Percentiles rank a stretch among this genome's conserved stretches.
These are phyloP conservation scores for Phytophthora kernoviae DNA, from an alignment of 352 stramenopile genomes.

Conservation along the genomic window DNA sequence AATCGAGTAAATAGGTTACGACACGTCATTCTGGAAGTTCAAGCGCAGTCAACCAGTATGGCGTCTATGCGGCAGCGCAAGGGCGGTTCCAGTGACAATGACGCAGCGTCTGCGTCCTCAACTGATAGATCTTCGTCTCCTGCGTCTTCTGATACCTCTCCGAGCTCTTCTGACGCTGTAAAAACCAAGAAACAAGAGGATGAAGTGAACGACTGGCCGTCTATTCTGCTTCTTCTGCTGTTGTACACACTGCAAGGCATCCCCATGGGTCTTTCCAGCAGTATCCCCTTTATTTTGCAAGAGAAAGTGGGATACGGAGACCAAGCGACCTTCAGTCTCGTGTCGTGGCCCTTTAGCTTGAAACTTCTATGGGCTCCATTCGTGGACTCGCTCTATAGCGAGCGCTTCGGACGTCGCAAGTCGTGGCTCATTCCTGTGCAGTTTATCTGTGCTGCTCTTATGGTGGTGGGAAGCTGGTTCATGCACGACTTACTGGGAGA, in stretches of 20 bases:
- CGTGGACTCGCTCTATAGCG: slow-evolving; percentile 94
- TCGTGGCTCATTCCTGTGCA: slow-evolving; percentile 98
- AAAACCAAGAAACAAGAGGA: slow-evolving; percentile 36
- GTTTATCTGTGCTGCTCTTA: slow-evolving; percentile 94
- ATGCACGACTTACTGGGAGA: slow-evolving; percentile 90
- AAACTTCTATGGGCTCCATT: slow-evolving; percentile 99
- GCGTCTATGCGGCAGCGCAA: slow-evolving; percentile 47
- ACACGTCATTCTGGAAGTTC: slow-evolving; percentile 36
- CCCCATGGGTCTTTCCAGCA: slow-evolving; percentile 97
- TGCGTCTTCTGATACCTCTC: slow-evolving; percentile 8
- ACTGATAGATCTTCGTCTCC: slow-evolving; percentile 25
- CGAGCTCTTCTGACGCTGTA: slow-evolving; percentile 6
- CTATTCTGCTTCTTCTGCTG: slow-evolving; percentile 94
- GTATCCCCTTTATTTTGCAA: slow-evolving; percentile 98
- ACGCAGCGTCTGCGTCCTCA: slow-evolving; percentile 9
- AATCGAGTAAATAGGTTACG: neutral
- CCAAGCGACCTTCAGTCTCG: slow-evolving; percentile 98
- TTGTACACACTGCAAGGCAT: slow-evolving; percentile 99
- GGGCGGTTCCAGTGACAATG: slow-evolving; percentile 4
- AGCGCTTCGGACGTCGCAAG: slow-evolving; percentile 93
- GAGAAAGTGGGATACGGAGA: slow-evolving; percentile 97
- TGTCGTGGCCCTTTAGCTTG: slow-evolving; percentile 98
- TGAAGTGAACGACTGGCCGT: slow-evolving; percentile 65
- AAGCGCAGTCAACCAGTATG: slow-evolving; percentile 22
- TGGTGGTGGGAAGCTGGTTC: slow-evolving; percentile 91